Percentiles rank a stretch among this genome's conserved stretches.
Conservation (phyloP, 2,329 filamentous ascomycete genomes). For the Neofusicoccum ribis region DNA sequence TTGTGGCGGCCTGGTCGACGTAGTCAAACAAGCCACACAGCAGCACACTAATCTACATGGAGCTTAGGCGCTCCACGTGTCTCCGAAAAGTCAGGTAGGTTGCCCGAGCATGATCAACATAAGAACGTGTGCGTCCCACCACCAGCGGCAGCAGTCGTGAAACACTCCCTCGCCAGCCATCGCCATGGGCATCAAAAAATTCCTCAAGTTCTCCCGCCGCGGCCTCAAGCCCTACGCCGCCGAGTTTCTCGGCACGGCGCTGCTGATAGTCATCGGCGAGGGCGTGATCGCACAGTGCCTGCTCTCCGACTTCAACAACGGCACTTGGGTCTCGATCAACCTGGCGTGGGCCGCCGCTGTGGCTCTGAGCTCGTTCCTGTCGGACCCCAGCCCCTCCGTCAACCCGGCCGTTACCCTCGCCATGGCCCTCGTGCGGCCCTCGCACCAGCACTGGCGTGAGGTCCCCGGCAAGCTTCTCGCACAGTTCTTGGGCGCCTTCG, state of each 20-base stretch:
- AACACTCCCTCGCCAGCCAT: background rate
- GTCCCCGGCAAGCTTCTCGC: conserved; percentile 67
- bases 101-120: conserved; percentile 2
- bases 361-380: conserved; percentile 59
- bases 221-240: conserved; percentile 25
- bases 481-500: conserved; percentile 67
- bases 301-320: conserved; percentile 42
- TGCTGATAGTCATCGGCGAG: conserved; percentile 48
- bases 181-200: background rate
- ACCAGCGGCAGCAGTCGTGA: background rate
- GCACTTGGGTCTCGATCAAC: conserved; percentile 43
- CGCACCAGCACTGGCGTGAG: conserved; percentile 65
- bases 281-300: conserved; percentile 48
- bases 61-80: background rate
- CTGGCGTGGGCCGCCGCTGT: conserved; percentile 30
- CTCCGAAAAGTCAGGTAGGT: background rate
- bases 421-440: conserved; percentile 64
- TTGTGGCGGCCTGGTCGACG: background rate
- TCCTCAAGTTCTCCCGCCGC: background rate
- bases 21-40: conserved; percentile 5
- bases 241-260: conserved; percentile 46
- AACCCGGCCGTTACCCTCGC: conserved; percentile 66
- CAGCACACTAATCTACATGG: conserved; percentile 1
- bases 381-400: conserved; percentile 64
- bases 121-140: background rate